phyloP scores from a whole-genome alignment of 139 green algal species.

The Coelastrella sp. region DNA sequence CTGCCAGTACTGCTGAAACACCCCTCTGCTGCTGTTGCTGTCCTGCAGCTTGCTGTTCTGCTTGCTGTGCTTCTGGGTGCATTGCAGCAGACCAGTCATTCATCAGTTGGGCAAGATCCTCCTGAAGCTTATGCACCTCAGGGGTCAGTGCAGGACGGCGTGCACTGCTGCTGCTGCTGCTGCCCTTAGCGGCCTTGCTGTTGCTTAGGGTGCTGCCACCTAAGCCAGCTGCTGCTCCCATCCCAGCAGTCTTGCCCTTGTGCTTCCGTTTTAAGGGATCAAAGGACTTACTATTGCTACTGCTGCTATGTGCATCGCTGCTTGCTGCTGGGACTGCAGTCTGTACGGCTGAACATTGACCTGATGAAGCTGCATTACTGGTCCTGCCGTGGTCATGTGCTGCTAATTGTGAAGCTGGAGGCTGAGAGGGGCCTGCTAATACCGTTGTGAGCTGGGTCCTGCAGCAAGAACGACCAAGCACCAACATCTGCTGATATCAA shows the following conservation, averaged over 20 bases:
- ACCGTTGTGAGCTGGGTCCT: too few species aligned
- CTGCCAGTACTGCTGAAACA: conserved; percentile 47
- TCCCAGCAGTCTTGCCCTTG: not conserved
- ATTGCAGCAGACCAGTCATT: conserved; percentile 49
- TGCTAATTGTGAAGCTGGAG: too few species aligned
- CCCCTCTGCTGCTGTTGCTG: conserved; percentile 39
- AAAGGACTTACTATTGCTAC: conserved; percentile 26
- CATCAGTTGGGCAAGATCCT: conserved; percentile 60
- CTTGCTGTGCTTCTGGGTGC: not conserved
- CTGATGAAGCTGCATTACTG: too few species aligned
- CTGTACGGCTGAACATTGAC: too few species aligned
- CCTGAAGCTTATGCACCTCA: conserved; percentile 57
- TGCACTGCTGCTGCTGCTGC: not conserved
- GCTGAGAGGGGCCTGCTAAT: too few species aligned
- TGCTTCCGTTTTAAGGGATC: conserved; percentile 29
- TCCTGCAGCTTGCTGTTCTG: not conserved
- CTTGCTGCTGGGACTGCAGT: not conserved
- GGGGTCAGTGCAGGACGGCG: conserved; percentile 31
- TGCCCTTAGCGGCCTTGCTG: too few species aligned
- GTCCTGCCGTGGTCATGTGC: too few species aligned
- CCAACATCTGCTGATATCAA: too few species aligned
- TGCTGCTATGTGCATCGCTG: not conserved
- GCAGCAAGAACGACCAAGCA: too few species aligned
- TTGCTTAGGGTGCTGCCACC: not conserved
- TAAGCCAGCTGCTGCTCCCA: not conserved